phyloP scores from a whole-genome alignment of 164 flowering plant genomes.

The Vitis amurensis region DNA sequence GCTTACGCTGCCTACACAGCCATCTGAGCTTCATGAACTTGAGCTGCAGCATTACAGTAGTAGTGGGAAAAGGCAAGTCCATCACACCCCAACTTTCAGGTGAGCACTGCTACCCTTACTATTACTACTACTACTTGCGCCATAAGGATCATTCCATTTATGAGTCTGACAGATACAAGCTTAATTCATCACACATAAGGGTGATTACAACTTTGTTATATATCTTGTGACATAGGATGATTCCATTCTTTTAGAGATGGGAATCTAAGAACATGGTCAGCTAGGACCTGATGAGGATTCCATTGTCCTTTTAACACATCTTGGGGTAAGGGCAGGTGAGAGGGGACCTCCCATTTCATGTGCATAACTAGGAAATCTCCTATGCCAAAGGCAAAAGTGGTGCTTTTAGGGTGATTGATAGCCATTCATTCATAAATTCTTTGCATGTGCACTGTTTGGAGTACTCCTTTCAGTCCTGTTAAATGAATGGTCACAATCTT shows the following conservation, averaged over 20 bases:
- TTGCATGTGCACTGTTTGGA: conserved; percentile 9
- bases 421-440: conserved; percentile 9
- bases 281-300: neutral
- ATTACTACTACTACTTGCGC: neutral
- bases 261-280: conserved; percentile 10
- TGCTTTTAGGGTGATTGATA: neutral
- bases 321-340: conserved; percentile 1
- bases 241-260: neutral
- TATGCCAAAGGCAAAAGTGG: conserved; percentile 3
- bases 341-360: neutral
- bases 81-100: conserved; percentile 72
- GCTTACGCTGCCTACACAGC: conserved; percentile 38
- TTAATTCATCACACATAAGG: no score
- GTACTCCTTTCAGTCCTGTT: conserved; percentile 9
- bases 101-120: conserved; percentile 14
- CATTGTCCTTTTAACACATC: neutral
- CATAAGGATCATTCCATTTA: neutral
- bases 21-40: conserved; percentile 56
- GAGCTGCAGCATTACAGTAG: conserved; percentile 49
- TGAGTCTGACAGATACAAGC: no score
- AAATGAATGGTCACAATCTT: conserved; percentile 20
- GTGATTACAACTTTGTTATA: no score
- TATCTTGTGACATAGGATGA: neutral
- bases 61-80: conserved; percentile 52
- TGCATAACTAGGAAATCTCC: conserved; percentile 17